phyloP scores from a whole-genome alignment of 2,329 filamentous ascomycete genomes.

The Talaromyces atroroseus region DNA sequence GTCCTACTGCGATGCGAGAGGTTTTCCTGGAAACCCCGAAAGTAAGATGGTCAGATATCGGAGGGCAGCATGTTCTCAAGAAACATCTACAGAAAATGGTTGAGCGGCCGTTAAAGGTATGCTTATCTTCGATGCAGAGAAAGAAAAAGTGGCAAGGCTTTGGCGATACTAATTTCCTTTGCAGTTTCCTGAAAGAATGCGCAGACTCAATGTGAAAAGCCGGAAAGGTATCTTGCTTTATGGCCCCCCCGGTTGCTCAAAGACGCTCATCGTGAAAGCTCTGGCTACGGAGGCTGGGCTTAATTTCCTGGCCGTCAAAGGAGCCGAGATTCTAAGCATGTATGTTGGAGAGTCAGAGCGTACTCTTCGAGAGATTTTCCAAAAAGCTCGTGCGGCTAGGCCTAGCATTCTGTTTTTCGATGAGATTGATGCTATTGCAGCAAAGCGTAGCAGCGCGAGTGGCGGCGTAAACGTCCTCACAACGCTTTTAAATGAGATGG shows the following conservation, averaged over 20 bases:
- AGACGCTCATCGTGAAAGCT: slow-evolving; percentile 86
- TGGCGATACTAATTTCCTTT: background rate
- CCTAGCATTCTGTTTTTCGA: slow-evolving; percentile 97
- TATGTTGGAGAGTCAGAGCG: slow-evolving; percentile 94
- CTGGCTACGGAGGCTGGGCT: slow-evolving; percentile 84
- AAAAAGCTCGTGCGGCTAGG: slow-evolving; percentile 74
- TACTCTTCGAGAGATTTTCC: slow-evolving; percentile 76
- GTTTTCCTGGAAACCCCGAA: slow-evolving; percentile 84
- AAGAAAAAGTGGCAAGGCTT: background rate
- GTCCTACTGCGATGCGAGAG: slow-evolving; percentile 81
- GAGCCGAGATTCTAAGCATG: slow-evolving; percentile 89
- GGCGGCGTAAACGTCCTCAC: slow-evolving; percentile 74
- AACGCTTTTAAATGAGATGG: slow-evolving; percentile 89
- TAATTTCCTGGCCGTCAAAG: slow-evolving; percentile 93
- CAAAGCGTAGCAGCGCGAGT: slow-evolving; percentile 48
- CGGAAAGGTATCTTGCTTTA: slow-evolving; percentile 84
- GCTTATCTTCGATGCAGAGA: background rate
- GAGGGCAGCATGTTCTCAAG: slow-evolving; percentile 75
- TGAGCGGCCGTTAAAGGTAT: slow-evolving; percentile 53
- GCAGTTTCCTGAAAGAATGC: slow-evolving; percentile 48
- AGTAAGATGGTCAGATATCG: slow-evolving; percentile 80
- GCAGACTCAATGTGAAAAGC: slow-evolving; percentile 49
- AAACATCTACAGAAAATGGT: slow-evolving; percentile 56
- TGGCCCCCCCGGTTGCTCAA: slow-evolving; percentile 89
- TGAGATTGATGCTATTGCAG: slow-evolving; percentile 83